Percentiles rank a stretch among this genome's conserved stretches.
Conservation (phyloP, 805 yeast genomes). For the Kazachstania viticola region DNA sequence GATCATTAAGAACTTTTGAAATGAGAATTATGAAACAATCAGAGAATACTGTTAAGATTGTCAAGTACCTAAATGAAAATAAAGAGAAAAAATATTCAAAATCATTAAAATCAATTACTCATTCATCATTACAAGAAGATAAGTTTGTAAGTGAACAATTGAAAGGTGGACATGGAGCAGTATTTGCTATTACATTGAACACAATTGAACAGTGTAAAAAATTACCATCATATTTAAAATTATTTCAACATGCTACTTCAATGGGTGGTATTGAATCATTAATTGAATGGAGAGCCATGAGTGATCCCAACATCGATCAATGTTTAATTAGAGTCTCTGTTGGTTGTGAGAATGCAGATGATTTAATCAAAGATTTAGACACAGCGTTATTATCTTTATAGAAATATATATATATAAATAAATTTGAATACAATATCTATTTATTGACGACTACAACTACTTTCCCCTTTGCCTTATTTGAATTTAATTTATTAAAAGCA, state of each 20-base stretch:
- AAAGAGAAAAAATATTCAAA: conserved; percentile 32
- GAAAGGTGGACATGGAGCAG: conserved; percentile 54
- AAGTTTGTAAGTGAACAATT: conserved; percentile 53
- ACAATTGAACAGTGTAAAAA: conserved; percentile 42
- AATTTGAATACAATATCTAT: too few species aligned
- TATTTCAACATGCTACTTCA: conserved; percentile 84
- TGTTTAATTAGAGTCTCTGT: conserved; percentile 59
- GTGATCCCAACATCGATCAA: conserved; percentile 44
- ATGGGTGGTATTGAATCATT: conserved; percentile 88
- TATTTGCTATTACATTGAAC: conserved; percentile 50
- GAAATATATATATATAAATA: too few species aligned
- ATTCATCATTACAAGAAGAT: conserved; percentile 68
- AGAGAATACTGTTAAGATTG: conserved; percentile 47
- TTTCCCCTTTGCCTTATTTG: conserved; percentile 51
- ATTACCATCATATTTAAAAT: conserved; percentile 52
- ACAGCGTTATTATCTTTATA: conserved; percentile 33
- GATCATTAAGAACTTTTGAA: conserved; percentile 74
- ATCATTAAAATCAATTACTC: conserved; percentile 41
- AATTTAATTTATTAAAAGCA: conserved; percentile 39
- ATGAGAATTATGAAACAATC: conserved; percentile 59
- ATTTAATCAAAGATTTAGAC: conserved; percentile 61
- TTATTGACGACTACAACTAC: too few species aligned
- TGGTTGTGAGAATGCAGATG: conserved; percentile 68
- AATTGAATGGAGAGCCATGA: conserved; percentile 80
- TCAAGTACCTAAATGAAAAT: conserved; percentile 43